Evolutionary conservation across 2,329 filamentous ascomycete species (phyloP), one percentile per base, ranked within the genome.

Genomic region (Scedosporium dehoogii): DNA sequence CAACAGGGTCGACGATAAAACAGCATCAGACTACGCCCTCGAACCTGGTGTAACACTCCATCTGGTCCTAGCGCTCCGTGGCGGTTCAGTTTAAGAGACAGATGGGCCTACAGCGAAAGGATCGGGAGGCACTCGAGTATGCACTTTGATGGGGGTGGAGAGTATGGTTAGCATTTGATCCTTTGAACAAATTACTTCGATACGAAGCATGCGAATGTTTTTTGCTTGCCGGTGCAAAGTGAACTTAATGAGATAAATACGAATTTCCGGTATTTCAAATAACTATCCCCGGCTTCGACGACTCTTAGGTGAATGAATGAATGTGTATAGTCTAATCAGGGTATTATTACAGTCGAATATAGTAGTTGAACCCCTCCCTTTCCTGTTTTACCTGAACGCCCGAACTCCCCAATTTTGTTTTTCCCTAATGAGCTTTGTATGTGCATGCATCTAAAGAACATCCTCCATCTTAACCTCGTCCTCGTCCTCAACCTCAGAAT

Each of bases 41-140:
- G 90, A 94, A 74, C 91, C 91, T 62, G 94, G 94, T 63, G 91
- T 92, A 65, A 99, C 93, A 42, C 82, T 99, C 69, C 94, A 99
- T 82, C 81, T 99, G 72, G 94, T 99, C 60, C 87, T 99, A 68
- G 96, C 94, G 53, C 86, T 99, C 65, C 86, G 94, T 73, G 94
- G 94, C 62, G 93, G 93, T 64, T 84, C 60, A n/a, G 9, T 29
- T 10, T 61, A 46, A 25, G 33, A 25, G 10, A 48, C 18, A 21
- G 48, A 42, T n/a, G 48, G 6, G 25, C 21, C 6, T 16, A 14
- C 14, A 23, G 29, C 51, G 23, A 16, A 12, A 14, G 51, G 44
- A 48, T 48, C 6, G 6, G 9, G 10, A 38, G 33, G 10, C 33
- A 38, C 9, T 12, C 10, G 10, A 38, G 9, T 38, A 12, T 38